A percentile compares a stretch with the other conserved stretches of the same genome.
These are phyloP conservation scores for Cladosporium sp. DNA, from an alignment of 2,329 filamentous ascomycete species.

Conservation along the genomic window DNA sequence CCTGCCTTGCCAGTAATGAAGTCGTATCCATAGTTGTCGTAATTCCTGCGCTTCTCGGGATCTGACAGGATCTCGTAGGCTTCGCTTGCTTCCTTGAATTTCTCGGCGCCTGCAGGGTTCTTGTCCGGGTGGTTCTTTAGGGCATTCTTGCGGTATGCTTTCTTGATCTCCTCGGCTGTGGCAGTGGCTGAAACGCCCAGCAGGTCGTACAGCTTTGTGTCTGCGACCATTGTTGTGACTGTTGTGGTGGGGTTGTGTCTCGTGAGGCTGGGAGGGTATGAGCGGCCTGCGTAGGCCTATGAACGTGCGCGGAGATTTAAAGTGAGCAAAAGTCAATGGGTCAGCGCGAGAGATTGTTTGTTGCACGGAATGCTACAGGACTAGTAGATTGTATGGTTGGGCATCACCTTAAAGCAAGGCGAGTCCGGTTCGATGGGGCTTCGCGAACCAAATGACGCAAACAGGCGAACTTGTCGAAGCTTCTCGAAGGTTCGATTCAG, in stretches of 20 bases:
- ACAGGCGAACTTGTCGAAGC: not conserved
- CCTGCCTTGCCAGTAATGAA: conserved; percentile 56
- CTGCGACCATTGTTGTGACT: conserved; percentile 68
- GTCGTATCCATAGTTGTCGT: conserved; percentile 92
- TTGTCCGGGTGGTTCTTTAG: conserved; percentile 89
- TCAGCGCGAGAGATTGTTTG: not conserved
- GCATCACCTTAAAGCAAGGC: conserved; percentile 12
- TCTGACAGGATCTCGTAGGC: conserved; percentile 98
- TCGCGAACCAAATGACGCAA: conserved; percentile 5
- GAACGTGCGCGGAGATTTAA: not conserved
- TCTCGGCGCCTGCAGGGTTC: conserved; percentile 82
- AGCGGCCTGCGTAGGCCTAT: not conserved
- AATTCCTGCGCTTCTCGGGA: conserved; percentile 91
- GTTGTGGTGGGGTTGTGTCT: not conserved
- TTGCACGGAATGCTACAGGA: conserved; percentile 4
- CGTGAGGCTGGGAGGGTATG: not conserved
- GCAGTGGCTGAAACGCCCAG: conserved; percentile 75
- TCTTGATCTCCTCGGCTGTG: conserved; percentile 92
- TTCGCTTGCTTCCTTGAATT: conserved; percentile 97
- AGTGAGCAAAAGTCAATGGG: conserved; percentile 6
- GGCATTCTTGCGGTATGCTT: conserved; percentile 85
- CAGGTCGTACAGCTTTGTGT: conserved; percentile 91
- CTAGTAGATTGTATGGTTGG: not conserved
- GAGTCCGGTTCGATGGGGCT: conserved; percentile 1
- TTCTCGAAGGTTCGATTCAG: conserved; percentile 3